These are phyloP conservation scores for Lindgomyces ingoldianus DNA, from an alignment of 495 filamentous ascomycete species.

Conservation along the genomic window DNA sequence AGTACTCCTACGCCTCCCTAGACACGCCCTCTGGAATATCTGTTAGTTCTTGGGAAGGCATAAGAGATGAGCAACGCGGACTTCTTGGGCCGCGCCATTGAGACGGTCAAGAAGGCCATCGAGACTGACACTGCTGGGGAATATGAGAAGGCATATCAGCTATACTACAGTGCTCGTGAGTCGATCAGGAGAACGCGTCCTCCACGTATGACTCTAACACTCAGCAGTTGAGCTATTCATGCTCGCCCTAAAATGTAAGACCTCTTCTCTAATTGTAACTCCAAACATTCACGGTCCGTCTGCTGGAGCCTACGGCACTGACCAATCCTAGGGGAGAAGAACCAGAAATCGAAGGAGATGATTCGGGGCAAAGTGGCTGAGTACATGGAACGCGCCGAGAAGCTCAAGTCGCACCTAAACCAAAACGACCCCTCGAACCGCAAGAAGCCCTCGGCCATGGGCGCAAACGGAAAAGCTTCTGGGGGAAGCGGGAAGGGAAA, in stretches of 20 bases:
- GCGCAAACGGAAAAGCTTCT: constrained; percentile 78
- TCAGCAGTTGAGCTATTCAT: constrained; percentile 81
- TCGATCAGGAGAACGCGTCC: constrained; percentile 24
- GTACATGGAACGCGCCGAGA: constrained; percentile 98
- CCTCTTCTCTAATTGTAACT: background rate
- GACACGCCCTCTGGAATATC: background rate
- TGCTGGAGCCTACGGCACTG: background rate
- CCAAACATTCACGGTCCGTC: background rate
- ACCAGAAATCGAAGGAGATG: constrained; percentile 91
- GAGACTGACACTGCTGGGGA: constrained; percentile 92
- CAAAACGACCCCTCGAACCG: constrained; percentile 67
- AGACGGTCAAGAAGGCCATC: constrained; percentile 94
- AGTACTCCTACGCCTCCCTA: background rate
- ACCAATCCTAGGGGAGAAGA: constrained; percentile 71
- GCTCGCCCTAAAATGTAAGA: constrained; percentile 82
- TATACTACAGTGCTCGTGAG: constrained; percentile 77
- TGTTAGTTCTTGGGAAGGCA: background rate
- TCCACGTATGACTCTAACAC: constrained; percentile 19
- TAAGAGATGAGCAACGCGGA: constrained; percentile 91
- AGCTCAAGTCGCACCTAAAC: constrained; percentile 86
- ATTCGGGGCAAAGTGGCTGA: constrained; percentile 88
- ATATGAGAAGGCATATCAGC: constrained; percentile 93
- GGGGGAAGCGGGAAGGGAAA: constrained; percentile 67
- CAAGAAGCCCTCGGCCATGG: constrained; percentile 77
- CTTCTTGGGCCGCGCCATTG: constrained; percentile 93